These are phyloP conservation scores for Vitis vinifera DNA, from an alignment of 164 flowering plant species.

Conservation along the genomic window ASM3070453v1 NC_081815.1:5239001-5239500, in stretches of 20 bases:
- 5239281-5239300: not conserved
- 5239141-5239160: conserved; percentile 5
- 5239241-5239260: conserved; percentile 11
- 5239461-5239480: no score
- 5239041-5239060: no score
- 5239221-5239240: not conserved
- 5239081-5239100: no score
- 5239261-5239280: conserved; percentile 7
- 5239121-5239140: conserved; percentile 13
- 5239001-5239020: no score
- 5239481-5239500: not conserved
- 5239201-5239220: conserved; percentile 8
- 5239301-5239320: conserved; percentile 5
- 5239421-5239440: no score
- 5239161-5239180: conserved; percentile 17
- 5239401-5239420: conserved; percentile 10
- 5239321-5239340: not conserved
- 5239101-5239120: not conserved
- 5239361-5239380: conserved; percentile 36
- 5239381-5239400: conserved; percentile 31
- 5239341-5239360: not conserved
- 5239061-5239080: no score
- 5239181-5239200: conserved; percentile 9
- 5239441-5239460: no score
- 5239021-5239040: no score